Base-by-base conservation (phyloP, 2,329 filamentous ascomycete genomes). In the Hypoxylon sp. region DNA sequence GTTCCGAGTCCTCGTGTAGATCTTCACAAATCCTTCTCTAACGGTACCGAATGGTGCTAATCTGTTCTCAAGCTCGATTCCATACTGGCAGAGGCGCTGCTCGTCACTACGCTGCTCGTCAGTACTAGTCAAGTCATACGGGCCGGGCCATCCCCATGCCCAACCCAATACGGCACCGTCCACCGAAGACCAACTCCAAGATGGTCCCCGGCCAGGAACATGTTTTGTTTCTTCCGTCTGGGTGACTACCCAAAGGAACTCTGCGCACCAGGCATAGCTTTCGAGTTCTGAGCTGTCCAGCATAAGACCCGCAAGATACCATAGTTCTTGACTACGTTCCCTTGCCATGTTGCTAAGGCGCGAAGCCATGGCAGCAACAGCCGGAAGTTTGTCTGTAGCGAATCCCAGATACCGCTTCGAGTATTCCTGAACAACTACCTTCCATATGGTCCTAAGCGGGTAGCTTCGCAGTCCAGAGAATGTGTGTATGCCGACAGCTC, bases 141-240 rank as follows among this genome's bases (percentile, higher is more conserved):
- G 48, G 15, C 34, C 50, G 15, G 41, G 30, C 53, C 49, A 56
- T 30, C 44, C 43, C 19, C 52, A 62, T 10, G 39, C 43, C 19
- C 49, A 62, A 4, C 37, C 28, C 37, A 32, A 34, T 4, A 59
- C 26, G 10, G 37, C 46, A 5, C 64, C 66, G 11, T 64, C 53
- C 2, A 70, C 49, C 3, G 66, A 62, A 48, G 66, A 61, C 68
- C 68, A 70, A n/a, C 57, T 68, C 67, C 67, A 69, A 1, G 64
- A 66, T 2, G 67, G 68, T 4, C 61, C 51, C 4, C 54, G 15
- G 19, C 4, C 30, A 3, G 50, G n/a, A 39, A 44, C 46, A 10
- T 17, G 15, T 1, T 39, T 6, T 19, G 52, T 28, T 19, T 39
- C 51, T 24, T 39, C 44, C 30, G 24, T 61, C 7, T 46, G 19